Evolutionary conservation across 148 eudicot species (phyloP).

Genomic region (Talinum fruticosum): DNA sequence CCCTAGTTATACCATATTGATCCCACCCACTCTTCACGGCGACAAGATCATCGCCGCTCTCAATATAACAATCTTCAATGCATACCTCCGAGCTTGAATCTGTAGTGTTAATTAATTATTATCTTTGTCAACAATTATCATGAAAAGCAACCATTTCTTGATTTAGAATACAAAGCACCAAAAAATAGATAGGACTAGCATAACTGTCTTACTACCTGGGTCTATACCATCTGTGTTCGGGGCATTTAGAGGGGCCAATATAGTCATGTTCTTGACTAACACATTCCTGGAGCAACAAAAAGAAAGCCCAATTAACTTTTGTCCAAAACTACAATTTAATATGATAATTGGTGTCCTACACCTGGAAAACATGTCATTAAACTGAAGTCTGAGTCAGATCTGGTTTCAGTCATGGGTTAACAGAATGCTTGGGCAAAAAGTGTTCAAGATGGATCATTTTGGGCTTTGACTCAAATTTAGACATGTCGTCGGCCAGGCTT

Average conservation of each 20-base stretch:
- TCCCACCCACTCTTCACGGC: constrained; percentile 98
- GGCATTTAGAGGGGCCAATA: constrained; percentile 90
- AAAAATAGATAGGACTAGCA: background rate
- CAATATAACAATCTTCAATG: constrained; percentile 95
- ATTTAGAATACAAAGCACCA: background rate
- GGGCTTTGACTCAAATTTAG: too few relatives aligned
- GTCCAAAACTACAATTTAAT: background rate
- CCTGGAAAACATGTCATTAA: background rate
- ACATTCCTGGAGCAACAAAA: constrained; percentile 55
- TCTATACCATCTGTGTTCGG: constrained; percentile 98
- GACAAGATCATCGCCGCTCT: constrained; percentile 96
- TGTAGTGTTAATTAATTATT: constrained; percentile 19
- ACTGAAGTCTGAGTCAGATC: background rate
- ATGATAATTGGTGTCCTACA: background rate
- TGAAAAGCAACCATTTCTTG: background rate
- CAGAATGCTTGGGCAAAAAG: background rate
- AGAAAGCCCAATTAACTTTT: background rate
- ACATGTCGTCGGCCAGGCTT: background rate
- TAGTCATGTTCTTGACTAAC: constrained; percentile 80
- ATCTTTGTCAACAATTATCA: background rate
- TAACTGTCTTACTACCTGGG: constrained; percentile 52
- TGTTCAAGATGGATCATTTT: background rate
- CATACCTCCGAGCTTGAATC: constrained; percentile 88
- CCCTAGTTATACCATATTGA: constrained; percentile 71
- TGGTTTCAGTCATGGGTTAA: background rate